Evolutionary conservation across 805 yeast genomes (phyloP), one percentile per base, ranked within the genome.

Genomic region (Pichia nanzhaoensis): DNA sequence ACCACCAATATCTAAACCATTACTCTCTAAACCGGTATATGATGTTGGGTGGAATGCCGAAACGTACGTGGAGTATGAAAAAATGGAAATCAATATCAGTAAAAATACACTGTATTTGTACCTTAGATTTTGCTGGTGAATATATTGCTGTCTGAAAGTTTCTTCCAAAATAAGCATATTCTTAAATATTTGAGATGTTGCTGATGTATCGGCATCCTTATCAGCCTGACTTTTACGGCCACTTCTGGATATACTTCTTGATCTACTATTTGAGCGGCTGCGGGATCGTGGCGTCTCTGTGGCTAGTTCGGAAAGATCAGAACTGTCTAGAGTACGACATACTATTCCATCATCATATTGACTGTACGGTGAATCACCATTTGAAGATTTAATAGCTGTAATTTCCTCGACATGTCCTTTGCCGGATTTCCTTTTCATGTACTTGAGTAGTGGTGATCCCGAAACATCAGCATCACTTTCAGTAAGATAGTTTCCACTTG

Each of bases 131-230:
- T 78, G 75, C 59, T 88, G 90, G 44, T 79, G 82, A n/a, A 73
- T 67, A 39, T 82, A 84, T 65, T 91, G 98, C 49, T 76, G 80
- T 34, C 97, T 73, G 41, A 93, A 68, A 44, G 87, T 80, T 58
- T 90, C 95, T 62, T 91, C 99, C 43, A 90, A 63, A 14, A 91
- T 83, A 39, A 91, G 67, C 53, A 93, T 64, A 60, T 91, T 89
- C 39, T 95, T 74, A 61, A 82, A 87, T 14, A 88, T 80, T 68
- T 83, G 82, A 1, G 89, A 84, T 0, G 84, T 56, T 33, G 57
- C 56, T 1, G 59, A 54, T 18, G 56, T 50, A 39, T 58, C 62
- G 1, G 53, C 47, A 12, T 52, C 48, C n/a, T 46, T 34, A 10
- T 44, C 41, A 13, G 36, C 38, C 13, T 32, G 31, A 10, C 38